Base-by-base conservation (phyloP, 2,329 filamentous ascomycete species). In the Sporothrix phasma region DNA sequence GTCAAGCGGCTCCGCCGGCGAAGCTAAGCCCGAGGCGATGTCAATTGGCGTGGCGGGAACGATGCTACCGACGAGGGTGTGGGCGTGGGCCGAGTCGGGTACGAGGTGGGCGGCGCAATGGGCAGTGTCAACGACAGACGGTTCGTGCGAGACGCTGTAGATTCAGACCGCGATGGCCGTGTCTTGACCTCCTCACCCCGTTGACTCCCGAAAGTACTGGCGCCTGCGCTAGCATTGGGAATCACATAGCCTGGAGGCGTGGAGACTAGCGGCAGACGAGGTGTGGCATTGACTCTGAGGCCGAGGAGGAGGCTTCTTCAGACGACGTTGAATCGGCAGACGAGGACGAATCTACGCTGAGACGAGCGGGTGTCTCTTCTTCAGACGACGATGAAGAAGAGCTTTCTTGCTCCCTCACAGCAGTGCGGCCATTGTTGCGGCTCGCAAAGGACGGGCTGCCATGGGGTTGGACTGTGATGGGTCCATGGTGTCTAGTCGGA, bases 81-180 rank as follows among this genome's bases (percentile, higher is more conserved):
- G 1, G 82, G 81, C 6, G 78, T 75, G 43, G 82, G 81, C 13
- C 83, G 78, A 15, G 81, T 80, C 2, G 82, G 77, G 63, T 79
- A 75, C 68, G 79, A 79, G 8, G 77, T 80, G 5, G 83, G 81
- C 5, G 76, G 78, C 10, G 82, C 80, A 69, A 87, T 84, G n/a
- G 84, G 84, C 10, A 87, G 76, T 1, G 83, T 86, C 29, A 87
- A 74, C 0, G 84, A 86, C 22, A 87, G 78, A 62, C 84, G 77
- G 70, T 86, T 84, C 31, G 79, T 79, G 41, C 83, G 77, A 22
- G 81, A 82, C 15, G 80, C 75, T 29, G 78, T 77, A 5, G 83
- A 84, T 17, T 78, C 78, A 15, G 82, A 82, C 39, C 81, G 80
- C 62, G 77, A 76, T 8, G 79, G 79, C 45, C 80, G 79, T 47